Conservation (phyloP, 176 grass and related monocot genomes). For the Themeda triandra region DNA sequence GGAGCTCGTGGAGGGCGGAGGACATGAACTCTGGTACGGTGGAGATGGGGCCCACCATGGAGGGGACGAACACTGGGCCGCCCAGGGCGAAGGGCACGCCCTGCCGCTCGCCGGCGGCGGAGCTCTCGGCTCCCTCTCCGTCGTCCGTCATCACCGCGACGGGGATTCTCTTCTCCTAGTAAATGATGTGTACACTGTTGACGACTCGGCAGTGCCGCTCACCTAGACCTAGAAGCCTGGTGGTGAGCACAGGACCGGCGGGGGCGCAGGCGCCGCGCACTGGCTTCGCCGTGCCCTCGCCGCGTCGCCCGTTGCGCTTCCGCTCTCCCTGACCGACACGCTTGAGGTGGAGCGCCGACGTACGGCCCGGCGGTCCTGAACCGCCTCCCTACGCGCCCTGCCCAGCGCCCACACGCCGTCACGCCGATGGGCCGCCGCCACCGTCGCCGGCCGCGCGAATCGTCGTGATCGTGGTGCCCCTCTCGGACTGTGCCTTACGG, state of each 20-base stretch:
- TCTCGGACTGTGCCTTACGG: neutral
- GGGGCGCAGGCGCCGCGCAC: neutral
- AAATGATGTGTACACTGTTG: neutral
- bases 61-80: conserved; percentile 72
- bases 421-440: neutral
- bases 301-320: neutral
- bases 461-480: neutral
- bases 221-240: neutral
- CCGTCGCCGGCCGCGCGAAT: neutral
- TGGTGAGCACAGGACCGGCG: neutral
- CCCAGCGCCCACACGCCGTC: neutral
- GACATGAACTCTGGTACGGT: conserved; percentile 64
- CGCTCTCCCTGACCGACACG: neutral
- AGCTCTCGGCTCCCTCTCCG: conserved; percentile 37
- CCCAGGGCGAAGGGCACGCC: conserved; percentile 60
- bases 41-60: conserved; percentile 54
- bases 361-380: neutral
- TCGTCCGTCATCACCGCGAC: conserved; percentile 8
- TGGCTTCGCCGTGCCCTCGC: neutral
- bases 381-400: neutral
- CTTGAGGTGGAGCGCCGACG: neutral
- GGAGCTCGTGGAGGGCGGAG: conserved; percentile 57
- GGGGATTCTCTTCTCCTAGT: neutral
- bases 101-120: conserved; percentile 21
- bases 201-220: neutral